Percentiles rank a stretch among this genome's conserved stretches.
These are phyloP conservation scores for Vitis vinifera DNA, from an alignment of 164 flowering plant species.

Conservation along the genomic window ASM3070453v1 NC_081810.1:19780501-19781000, in stretches of 20 bases:
- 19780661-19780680: too few relatives aligned
- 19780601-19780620: neutral
- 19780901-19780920: neutral
- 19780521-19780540: constrained; percentile 12
- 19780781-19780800: neutral
- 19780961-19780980: too few relatives aligned
- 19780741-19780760: constrained; percentile 5
- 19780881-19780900: neutral
- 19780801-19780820: constrained; percentile 22
- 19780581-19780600: constrained; percentile 1
- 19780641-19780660: neutral
- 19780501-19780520: too few relatives aligned
- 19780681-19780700: too few relatives aligned
- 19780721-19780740: neutral
- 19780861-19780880: neutral
- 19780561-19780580: constrained; percentile 6
- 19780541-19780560: neutral
- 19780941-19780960: too few relatives aligned
- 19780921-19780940: too few relatives aligned
- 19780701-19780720: neutral
- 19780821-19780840: constrained; percentile 8
- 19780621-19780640: neutral
- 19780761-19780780: neutral
- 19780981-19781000: too few relatives aligned
- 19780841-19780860: neutral